These are phyloP conservation scores for Amauroascus verrucosus DNA, from an alignment of 2,329 filamentous ascomycete species.

Conservation along the genomic window DNA sequence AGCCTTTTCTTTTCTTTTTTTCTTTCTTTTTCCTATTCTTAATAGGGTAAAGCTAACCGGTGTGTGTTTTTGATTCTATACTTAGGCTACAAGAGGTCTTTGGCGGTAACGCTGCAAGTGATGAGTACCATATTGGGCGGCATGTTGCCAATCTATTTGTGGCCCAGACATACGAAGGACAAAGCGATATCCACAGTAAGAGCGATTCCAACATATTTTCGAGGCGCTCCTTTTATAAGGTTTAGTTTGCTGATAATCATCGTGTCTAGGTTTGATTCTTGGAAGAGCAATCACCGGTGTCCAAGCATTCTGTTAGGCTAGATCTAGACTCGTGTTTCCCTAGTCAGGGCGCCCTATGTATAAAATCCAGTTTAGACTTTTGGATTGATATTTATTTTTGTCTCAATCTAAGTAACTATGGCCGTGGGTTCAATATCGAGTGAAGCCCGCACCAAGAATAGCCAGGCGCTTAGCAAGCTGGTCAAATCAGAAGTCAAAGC, in stretches of 20 bases:
- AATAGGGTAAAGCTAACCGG: not conserved
- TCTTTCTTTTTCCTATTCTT: not conserved
- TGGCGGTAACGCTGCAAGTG: conserved; percentile 94
- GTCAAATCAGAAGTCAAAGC: no score
- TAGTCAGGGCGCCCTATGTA: not conserved
- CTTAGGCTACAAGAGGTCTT: conserved; percentile 79
- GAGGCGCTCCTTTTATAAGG: not conserved
- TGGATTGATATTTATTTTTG: no score
- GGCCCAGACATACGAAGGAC: conserved; percentile 95
- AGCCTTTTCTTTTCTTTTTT: conserved; percentile 21
- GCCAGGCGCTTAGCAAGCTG: not conserved
- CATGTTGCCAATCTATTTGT: conserved; percentile 96
- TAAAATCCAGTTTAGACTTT: no score
- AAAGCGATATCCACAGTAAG: conserved; percentile 94
- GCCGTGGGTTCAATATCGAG: not conserved
- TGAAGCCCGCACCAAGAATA: not conserved
- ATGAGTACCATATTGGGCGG: conserved; percentile 89
- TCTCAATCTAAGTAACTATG: no score
- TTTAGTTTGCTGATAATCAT: not conserved
- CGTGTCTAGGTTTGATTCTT: conserved; percentile 51
- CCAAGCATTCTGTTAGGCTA: conserved; percentile 66
- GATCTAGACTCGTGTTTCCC: not conserved
- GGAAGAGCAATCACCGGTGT: conserved; percentile 62
- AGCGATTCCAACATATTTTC: not conserved
- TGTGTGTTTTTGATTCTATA: not conserved